phyloP scores from a whole-genome alignment of 306 rosid genomes.

The Lupinus albus region DNA sequence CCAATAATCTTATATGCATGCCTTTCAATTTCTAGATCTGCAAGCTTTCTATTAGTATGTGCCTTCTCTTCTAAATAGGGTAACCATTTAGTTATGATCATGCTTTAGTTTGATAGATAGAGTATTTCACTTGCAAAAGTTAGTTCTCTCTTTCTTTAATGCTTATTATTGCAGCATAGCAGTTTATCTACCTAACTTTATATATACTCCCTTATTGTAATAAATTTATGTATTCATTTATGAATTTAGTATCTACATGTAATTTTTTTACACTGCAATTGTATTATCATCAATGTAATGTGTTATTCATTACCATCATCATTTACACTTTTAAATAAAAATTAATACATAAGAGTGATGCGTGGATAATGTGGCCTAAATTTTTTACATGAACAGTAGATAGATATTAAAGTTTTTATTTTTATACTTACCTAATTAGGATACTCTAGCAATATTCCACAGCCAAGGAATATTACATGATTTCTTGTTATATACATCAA shows the following conservation, averaged over 20 bases:
- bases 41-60: constrained; percentile 37
- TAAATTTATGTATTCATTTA: neutral
- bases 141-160: constrained; percentile 31
- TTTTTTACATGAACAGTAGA: too few relatives aligned
- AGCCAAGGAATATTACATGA: constrained; percentile 18
- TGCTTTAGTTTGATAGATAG: neutral
- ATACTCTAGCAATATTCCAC: neutral
- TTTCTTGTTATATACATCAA: constrained; percentile 31
- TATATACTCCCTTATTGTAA: neutral
- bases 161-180: constrained; percentile 21
- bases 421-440: neutral
- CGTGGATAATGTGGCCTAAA: too few relatives aligned
- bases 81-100: neutral
- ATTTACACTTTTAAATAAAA: too few relatives aligned
- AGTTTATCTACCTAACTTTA: constrained; percentile 21
- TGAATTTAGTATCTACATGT: too few relatives aligned
- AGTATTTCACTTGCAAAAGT: constrained; percentile 32
- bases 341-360: too few relatives aligned
- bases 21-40: constrained; percentile 11
- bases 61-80: constrained; percentile 18
- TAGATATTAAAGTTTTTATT: too few relatives aligned
- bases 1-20: constrained; percentile 20
- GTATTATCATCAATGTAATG: too few relatives aligned
- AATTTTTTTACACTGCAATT: too few relatives aligned
- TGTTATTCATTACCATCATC: too few relatives aligned